Base-by-base conservation (phyloP, 495 filamentous ascomycete genomes). In the Penicillium fimorum region DNA sequence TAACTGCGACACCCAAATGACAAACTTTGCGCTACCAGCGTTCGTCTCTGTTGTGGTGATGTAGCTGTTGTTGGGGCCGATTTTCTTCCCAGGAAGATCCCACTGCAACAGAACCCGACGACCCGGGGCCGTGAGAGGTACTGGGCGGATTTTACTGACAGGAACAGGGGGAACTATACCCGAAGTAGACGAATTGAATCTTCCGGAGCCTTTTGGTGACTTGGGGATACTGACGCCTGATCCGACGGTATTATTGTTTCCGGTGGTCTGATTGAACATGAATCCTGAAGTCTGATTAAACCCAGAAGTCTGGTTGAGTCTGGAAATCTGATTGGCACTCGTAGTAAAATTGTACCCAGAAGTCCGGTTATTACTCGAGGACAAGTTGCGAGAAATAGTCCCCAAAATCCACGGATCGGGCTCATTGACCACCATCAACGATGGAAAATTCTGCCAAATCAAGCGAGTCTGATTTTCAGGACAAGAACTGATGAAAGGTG, bases 361-460 rank as follows among this genome's bases (percentile, higher is more conserved):
- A 29, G 55, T 50, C 4, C 18, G 13, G 33, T 50, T 51, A 5
- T 8, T 50, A 58, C 58, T 76, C 1, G 32, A 38, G 0, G 56
- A 13, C 3, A 22, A 33, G 20, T 52, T 48, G 10, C 5, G 1
- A 3, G 33, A 4, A 38, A 9, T 5, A 20, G n/a, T 11, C 0
- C 56, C 53, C 68, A 40, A 64, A 12, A 82, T 81, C 52, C 81
- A 80, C 37, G 84, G 79, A 70, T 90, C 93, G 4, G 89, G 85
- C 59, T 94, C 85, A 74, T 95, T 93, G 47, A 87, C 72, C 57
- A 96, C 83, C 57, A 76, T 69, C 5, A 96, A 78, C 0, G 78
- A 79, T 0, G 91, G 92, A 77, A 91, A 96, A 74, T 96, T 96
- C 68, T 96, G 88, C 91, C 91, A 96, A 11, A 84, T 77, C 35